A percentile compares a stretch with the other conserved stretches of the same genome.
These are phyloP conservation scores for Mimosa pudica DNA, from an alignment of 306 rosid genomes.

Conservation along the genomic window DNA sequence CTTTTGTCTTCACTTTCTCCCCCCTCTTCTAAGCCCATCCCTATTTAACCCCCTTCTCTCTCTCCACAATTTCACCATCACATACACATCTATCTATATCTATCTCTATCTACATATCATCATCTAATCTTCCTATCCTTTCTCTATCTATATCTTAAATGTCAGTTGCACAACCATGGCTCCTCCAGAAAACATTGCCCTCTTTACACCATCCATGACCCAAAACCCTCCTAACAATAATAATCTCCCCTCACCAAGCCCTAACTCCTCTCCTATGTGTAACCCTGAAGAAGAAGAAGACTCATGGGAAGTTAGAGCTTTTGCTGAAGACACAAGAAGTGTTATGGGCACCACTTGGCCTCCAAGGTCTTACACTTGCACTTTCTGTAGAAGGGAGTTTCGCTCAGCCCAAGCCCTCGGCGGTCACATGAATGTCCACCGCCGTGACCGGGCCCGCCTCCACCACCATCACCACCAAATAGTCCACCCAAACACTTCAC, in stretches of 20 bases:
- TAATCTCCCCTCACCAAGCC: conserved; percentile 41
- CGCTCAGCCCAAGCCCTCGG: conserved; percentile 96
- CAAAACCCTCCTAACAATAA: conserved; percentile 45
- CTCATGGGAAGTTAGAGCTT: conserved; percentile 91
- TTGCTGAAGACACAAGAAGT: conserved; percentile 84
- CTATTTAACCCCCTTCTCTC: conserved; percentile 47
- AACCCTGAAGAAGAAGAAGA: conserved; percentile 76
- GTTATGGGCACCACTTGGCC: conserved; percentile 91
- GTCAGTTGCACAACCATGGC: conserved; percentile 58
- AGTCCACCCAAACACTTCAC: conserved; percentile 37
- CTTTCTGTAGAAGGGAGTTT: conserved; percentile 81
- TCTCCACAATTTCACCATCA: conserved; percentile 38
- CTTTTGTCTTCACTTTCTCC: conserved; percentile 52
- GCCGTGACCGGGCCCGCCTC: conserved; percentile 96
- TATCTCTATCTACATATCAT: neutral
- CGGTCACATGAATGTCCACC: conserved; percentile 99
- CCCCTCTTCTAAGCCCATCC: conserved; percentile 34
- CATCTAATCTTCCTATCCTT: neutral
- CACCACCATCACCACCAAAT: conserved; percentile 58
- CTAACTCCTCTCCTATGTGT: conserved; percentile 63
- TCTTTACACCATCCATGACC: conserved; percentile 66
- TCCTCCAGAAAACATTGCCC: conserved; percentile 46
- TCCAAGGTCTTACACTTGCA: conserved; percentile 89
- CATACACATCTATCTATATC: neutral
- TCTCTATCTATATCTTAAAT: conserved; percentile 52